Evolutionary conservation across 371 early-diverging fungal species (phyloP).

Genomic region (Dinochytrium kinnereticum): DNA sequence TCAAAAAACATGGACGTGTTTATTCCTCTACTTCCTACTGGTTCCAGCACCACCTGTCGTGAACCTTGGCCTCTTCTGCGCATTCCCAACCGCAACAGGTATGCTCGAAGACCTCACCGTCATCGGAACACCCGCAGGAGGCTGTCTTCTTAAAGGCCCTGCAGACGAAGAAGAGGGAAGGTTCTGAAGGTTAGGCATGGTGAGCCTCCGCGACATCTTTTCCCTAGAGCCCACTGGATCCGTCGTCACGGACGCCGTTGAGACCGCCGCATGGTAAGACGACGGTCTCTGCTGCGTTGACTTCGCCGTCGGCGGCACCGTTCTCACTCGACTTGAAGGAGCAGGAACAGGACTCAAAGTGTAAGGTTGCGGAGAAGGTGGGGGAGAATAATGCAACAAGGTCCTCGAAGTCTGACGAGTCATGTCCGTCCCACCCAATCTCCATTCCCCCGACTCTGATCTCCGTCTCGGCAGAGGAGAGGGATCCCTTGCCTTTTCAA

Average conservation of each 20-base stretch:
- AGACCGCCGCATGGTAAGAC: neutral
- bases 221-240: too few species aligned
- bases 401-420: neutral
- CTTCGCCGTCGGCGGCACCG: too few species aligned
- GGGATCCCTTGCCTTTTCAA: too few species aligned
- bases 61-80: neutral
- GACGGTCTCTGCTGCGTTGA: neutral
- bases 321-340: neutral
- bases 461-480: too few species aligned
- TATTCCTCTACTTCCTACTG: too few species aligned
- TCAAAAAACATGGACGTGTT: too few species aligned
- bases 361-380: neutral
- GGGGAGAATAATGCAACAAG: neutral
- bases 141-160: neutral
- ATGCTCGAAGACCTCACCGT: neutral
- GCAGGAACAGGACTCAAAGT: neutral
- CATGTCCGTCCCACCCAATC: too few species aligned
- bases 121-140: neutral
- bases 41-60: too few species aligned
- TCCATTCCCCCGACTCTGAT: too few species aligned
- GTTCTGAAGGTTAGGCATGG: conserved; percentile 4
- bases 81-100: neutral
- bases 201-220: neutral
- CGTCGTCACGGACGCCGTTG: too few species aligned
- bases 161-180: neutral